Conservation (phyloP, 495 filamentous ascomycete genomes). For the Patellaria atrata region DNA sequence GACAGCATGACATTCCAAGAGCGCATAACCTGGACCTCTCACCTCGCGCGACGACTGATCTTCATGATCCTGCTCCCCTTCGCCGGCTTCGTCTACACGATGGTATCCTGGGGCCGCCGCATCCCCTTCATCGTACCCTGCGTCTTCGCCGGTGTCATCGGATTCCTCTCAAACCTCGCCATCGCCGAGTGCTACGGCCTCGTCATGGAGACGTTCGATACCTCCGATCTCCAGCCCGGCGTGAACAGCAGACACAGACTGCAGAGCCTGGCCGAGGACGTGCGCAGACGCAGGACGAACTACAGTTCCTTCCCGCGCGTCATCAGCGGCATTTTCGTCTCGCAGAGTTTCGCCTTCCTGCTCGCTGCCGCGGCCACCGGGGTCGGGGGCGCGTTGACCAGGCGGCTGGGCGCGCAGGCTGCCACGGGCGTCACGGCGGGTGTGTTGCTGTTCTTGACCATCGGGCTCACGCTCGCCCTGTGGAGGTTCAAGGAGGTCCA, state of each 20-base stretch:
- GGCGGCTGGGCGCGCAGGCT: slow-evolving; percentile 47
- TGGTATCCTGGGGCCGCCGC: slow-evolving; percentile 43
- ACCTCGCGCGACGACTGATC: slow-evolving; percentile 49
- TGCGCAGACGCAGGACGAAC: slow-evolving; percentile 42
- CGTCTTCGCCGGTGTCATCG: slow-evolving; percentile 50
- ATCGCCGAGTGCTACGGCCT: slow-evolving; percentile 63
- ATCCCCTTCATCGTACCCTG: slow-evolving; percentile 46
- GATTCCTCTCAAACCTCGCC: slow-evolving; percentile 54
- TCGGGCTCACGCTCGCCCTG: slow-evolving; percentile 45
- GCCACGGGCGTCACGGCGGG: slow-evolving; percentile 50
- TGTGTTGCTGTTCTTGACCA: slow-evolving; percentile 44
- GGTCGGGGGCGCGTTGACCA: slow-evolving; percentile 43
- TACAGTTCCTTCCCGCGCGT: slow-evolving; percentile 57
- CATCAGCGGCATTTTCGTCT: slow-evolving; percentile 52
- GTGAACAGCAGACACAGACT: slow-evolving; percentile 42
- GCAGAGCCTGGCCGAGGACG: slow-evolving; percentile 32
- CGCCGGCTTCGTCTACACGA: slow-evolving; percentile 47
- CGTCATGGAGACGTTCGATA: slow-evolving; percentile 70
- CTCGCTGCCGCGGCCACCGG: slow-evolving; percentile 49
- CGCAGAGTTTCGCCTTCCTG: slow-evolving; percentile 51
- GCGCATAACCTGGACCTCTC: slow-evolving; percentile 48
- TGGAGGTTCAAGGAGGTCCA: slow-evolving; percentile 47
- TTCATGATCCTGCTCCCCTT: slow-evolving; percentile 52
- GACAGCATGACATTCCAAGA: slow-evolving; percentile 46
- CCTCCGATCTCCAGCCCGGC: slow-evolving; percentile 51